A percentile compares a stretch with the other conserved stretches of the same genome.
These are phyloP conservation scores for Lavandula angustifolia DNA, from an alignment of 257 asterid species.

Conservation along the genomic window DNA sequence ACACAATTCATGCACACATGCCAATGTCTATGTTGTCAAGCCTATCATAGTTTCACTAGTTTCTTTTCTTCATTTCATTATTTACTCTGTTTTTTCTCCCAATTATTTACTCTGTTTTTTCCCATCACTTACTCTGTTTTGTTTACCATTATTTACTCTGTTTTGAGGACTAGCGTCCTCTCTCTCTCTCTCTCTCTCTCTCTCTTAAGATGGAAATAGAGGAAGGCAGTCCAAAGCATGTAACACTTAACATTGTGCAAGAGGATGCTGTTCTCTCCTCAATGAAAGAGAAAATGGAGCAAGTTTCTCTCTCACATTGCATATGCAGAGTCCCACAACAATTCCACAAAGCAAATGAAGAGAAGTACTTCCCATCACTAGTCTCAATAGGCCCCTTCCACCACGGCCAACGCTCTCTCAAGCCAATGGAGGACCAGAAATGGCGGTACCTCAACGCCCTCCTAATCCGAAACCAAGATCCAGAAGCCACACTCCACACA, in stretches of 20 bases:
- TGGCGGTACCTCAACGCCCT: slow-evolving; percentile 52
- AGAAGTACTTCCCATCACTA: slow-evolving; percentile 39
- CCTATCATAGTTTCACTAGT: background rate
- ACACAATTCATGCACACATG: slow-evolving; percentile 1
- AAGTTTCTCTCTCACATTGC: slow-evolving; percentile 27
- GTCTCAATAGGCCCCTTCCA: slow-evolving; percentile 65
- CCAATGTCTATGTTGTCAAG: background rate
- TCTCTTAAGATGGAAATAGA: slow-evolving; percentile 32
- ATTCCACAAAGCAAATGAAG: slow-evolving; percentile 27
- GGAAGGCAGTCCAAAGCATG: slow-evolving; percentile 23
- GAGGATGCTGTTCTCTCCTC: slow-evolving; percentile 44
- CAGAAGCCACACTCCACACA: slow-evolving; percentile 37
- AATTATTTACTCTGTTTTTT: no score
- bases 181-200: background rate
- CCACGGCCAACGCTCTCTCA: slow-evolving; percentile 30
- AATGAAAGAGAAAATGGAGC: slow-evolving; percentile 49
- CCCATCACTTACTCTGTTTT: no score
- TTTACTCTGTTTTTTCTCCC: background rate
- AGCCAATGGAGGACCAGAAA: slow-evolving; percentile 39
- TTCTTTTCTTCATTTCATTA: slow-evolving; percentile 2
- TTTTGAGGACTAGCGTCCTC: no score
- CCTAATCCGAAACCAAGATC: slow-evolving; percentile 38
- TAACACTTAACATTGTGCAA: slow-evolving; percentile 31
- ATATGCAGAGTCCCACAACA: slow-evolving; percentile 40
- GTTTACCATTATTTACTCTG: no score